phyloP scores from a whole-genome alignment of 306 rosid species.

The Dalbergia oliveri region DNA sequence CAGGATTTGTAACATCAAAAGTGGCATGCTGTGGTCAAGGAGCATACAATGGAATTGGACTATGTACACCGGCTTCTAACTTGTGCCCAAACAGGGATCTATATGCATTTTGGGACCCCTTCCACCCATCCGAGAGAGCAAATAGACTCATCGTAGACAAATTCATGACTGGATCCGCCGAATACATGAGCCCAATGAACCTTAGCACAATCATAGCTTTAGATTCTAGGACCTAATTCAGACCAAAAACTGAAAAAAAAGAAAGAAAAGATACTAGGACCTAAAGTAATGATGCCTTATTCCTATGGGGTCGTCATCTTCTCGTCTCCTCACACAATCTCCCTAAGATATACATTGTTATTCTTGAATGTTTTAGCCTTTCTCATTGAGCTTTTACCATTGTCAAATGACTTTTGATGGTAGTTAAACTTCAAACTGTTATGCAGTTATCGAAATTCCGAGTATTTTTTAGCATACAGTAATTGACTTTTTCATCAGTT shows the following conservation, averaged over 20 bases:
- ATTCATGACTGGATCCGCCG: conserved; percentile 57
- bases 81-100: conserved; percentile 61
- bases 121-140: conserved; percentile 60
- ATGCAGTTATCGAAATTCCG: no score
- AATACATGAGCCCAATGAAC: conserved; percentile 59
- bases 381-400: neutral
- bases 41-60: conserved; percentile 59
- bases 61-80: conserved; percentile 62
- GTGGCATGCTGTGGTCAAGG: conserved; percentile 70
- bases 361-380: neutral
- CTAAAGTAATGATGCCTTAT: neutral
- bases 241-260: no score
- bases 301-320: neutral
- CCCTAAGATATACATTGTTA: neutral
- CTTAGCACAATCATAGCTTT: conserved; percentile 56
- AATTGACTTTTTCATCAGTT: no score
- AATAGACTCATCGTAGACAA: conserved; percentile 54
- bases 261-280: no score
- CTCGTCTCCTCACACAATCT: neutral
- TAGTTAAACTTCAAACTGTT: no score
- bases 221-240: conserved; percentile 53
- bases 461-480: no score
- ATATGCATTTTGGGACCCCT: conserved; percentile 62
- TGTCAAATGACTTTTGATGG: neutral
- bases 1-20: conserved; percentile 63